Percentiles rank a stretch among this genome's conserved stretches.
Evolutionary conservation across 768 basidiomycete genomes (phyloP).

Genomic region (Cystobasidium ongulense): DNA sequence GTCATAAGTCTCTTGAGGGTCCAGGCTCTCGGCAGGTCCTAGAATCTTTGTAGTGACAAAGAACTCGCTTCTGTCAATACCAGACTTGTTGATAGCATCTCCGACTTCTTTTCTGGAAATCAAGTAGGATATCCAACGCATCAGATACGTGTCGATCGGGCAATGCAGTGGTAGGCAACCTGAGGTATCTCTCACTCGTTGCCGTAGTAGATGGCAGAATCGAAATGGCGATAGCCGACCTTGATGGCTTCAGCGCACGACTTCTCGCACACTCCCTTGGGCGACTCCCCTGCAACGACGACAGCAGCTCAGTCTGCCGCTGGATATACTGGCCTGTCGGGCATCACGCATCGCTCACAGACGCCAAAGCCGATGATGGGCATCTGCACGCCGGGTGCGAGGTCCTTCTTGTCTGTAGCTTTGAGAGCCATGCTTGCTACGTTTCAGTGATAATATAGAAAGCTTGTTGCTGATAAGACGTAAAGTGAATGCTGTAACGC

Average conservation of each 20-base stretch:
- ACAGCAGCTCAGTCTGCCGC: background rate
- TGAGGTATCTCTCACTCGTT: constrained; percentile 21
- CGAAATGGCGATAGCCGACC: constrained; percentile 30
- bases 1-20: constrained; percentile 13
- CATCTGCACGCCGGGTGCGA: constrained; percentile 24
- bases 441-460: too few relatives aligned
- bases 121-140: background rate
- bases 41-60: constrained; percentile 27
- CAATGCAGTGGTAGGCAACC: background rate
- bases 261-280: constrained; percentile 20
- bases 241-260: constrained; percentile 28
- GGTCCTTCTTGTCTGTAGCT: constrained; percentile 20
- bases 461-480: too few relatives aligned
- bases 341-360: background rate
- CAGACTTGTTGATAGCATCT: constrained; percentile 9
- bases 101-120: constrained; percentile 24
- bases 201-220: constrained; percentile 26
- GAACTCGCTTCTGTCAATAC: constrained; percentile 14
- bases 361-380: constrained; percentile 27
- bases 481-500: too few relatives aligned
- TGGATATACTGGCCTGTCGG: background rate
- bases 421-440: background rate
- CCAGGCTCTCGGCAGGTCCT: background rate
- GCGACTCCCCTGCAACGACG: background rate
- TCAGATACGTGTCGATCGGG: background rate